A percentile compares a stretch with the other conserved stretches of the same genome.
Conservation (phyloP, 768 basidiomycete genomes). For the Hygrophorus pudorinus region DNA sequence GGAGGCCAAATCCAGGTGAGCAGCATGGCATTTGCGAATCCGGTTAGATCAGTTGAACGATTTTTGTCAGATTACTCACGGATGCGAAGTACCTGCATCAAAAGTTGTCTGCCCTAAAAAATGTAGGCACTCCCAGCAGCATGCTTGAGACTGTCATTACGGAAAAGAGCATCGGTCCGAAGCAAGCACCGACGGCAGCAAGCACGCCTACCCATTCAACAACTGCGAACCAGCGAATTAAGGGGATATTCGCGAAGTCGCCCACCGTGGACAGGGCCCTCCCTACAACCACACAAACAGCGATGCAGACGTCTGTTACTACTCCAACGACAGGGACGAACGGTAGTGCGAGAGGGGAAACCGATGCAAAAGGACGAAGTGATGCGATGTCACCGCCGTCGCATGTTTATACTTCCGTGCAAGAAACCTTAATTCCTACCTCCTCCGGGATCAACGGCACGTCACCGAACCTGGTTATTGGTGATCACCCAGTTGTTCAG, state of each 20-base stretch:
- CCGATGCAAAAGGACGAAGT: slow-evolving; percentile 2
- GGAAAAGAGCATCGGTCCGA: slow-evolving; percentile 51
- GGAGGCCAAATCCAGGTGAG: slow-evolving; percentile 77
- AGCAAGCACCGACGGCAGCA: slow-evolving; percentile 10
- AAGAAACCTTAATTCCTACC: slow-evolving; percentile 5
- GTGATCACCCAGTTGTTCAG: no score
- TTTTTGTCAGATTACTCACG: slow-evolving; percentile 51
- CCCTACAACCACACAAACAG: slow-evolving; percentile 21
- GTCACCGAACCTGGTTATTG: slow-evolving; percentile 4
- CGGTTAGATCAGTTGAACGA: not conserved
- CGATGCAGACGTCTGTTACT: not conserved
- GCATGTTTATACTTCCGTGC: slow-evolving; percentile 16
- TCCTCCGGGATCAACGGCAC: slow-evolving; percentile 13
- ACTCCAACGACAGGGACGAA: not conserved
- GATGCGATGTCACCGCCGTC: slow-evolving; percentile 11
- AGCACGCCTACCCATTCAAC: slow-evolving; percentile 16
- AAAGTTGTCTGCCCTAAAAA: slow-evolving; percentile 66
- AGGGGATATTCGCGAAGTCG: slow-evolving; percentile 27
- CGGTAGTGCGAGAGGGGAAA: not conserved
- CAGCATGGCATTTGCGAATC: not conserved
- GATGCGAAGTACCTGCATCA: slow-evolving; percentile 73
- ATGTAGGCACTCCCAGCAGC: slow-evolving; percentile 56
- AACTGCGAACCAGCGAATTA: slow-evolving; percentile 38
- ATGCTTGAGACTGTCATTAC: slow-evolving; percentile 82
- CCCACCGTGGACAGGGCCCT: slow-evolving; percentile 27